A percentile compares a stretch with the other conserved stretches of the same genome.
phyloP scores from a whole-genome alignment of 805 yeast species.

The Wickerhamiella spandovensis region DNA sequence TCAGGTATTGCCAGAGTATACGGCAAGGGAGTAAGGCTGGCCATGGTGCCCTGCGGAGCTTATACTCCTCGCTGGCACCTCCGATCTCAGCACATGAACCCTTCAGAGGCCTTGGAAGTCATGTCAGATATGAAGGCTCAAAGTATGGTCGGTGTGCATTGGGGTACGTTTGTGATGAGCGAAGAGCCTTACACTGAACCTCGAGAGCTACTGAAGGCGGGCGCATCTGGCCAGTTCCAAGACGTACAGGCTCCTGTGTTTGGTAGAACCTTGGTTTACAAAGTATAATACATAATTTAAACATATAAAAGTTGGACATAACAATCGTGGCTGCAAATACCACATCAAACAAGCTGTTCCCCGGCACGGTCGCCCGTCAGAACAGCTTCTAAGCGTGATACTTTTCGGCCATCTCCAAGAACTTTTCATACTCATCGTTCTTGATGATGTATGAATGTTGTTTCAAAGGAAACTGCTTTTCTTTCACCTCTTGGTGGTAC shows the following conservation, averaged over 20 bases:
- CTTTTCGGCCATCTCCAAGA: conserved; percentile 19
- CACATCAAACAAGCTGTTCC: neutral
- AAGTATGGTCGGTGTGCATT: conserved; percentile 76
- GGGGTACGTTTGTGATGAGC: conserved; percentile 90
- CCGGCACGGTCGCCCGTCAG: no score
- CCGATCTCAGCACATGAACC: conserved; percentile 74
- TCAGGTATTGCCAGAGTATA: conserved; percentile 46
- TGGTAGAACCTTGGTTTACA: conserved; percentile 51
- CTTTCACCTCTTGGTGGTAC: conserved; percentile 50
- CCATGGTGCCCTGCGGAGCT: conserved; percentile 86
- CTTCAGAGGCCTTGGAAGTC: conserved; percentile 60
- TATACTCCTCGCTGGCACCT: conserved; percentile 94
- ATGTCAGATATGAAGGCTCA: conserved; percentile 47
- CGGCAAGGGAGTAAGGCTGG: conserved; percentile 42
- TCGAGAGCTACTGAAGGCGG: conserved; percentile 38
- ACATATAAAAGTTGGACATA: no score
- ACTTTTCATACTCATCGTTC: conserved; percentile 41
- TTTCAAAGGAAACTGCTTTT: conserved; percentile 41
- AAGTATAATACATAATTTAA: neutral
- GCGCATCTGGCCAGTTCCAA: conserved; percentile 33
- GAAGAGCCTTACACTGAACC: conserved; percentile 85
- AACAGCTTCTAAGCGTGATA: neutral
- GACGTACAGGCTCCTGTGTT: conserved; percentile 54
- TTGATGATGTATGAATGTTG: conserved; percentile 61
- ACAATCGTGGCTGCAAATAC: no score